Percentiles rank a stretch among this genome's conserved stretches.
These are phyloP conservation scores for Petrea volubilis DNA, from an alignment of 257 asterid genomes.

Conservation along the genomic window DNA sequence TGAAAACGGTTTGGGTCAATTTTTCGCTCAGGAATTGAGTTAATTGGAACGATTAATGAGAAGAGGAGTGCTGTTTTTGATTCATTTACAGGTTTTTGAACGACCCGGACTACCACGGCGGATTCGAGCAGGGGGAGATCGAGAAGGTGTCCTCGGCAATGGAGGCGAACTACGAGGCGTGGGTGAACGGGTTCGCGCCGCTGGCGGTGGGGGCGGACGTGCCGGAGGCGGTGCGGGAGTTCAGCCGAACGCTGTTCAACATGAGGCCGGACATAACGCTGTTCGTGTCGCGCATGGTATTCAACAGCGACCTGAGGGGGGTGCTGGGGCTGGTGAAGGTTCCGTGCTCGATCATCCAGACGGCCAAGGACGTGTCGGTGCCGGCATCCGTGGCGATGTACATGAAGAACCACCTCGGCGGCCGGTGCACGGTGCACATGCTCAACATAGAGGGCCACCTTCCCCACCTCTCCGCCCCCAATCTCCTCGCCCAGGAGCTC, in stretches of 20 bases:
- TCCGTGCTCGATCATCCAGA: conserved; percentile 87
- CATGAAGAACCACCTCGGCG: conserved; percentile 76
- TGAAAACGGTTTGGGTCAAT: not conserved
- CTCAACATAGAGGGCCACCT: conserved; percentile 76
- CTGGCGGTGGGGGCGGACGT: conserved; percentile 96
- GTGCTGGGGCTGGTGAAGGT: conserved; percentile 69
- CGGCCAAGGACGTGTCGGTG: conserved; percentile 79
- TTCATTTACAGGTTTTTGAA: conserved; percentile 57
- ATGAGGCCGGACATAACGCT: conserved; percentile 93
- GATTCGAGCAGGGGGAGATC: conserved; percentile 73
- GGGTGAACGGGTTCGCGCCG: conserved; percentile 94
- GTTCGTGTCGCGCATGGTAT: conserved; percentile 70
- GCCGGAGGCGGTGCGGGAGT: conserved; percentile 85
- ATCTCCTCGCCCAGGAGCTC: conserved; percentile 75
- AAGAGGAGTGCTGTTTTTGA: not conserved
- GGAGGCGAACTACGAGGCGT: conserved; percentile 88
- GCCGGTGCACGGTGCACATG: conserved; percentile 67
- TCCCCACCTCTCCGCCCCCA: conserved; percentile 90
- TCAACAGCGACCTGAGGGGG: conserved; percentile 74
- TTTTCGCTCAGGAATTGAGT: not conserved
- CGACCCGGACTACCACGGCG: conserved; percentile 81
- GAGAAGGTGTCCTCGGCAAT: conserved; percentile 77
- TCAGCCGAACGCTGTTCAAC: conserved; percentile 81
- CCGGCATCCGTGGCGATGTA: conserved; percentile 82
- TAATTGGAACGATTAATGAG: not conserved